phyloP scores from a whole-genome alignment of 768 basidiomycete species.

The Agrocybe pediades region DNA sequence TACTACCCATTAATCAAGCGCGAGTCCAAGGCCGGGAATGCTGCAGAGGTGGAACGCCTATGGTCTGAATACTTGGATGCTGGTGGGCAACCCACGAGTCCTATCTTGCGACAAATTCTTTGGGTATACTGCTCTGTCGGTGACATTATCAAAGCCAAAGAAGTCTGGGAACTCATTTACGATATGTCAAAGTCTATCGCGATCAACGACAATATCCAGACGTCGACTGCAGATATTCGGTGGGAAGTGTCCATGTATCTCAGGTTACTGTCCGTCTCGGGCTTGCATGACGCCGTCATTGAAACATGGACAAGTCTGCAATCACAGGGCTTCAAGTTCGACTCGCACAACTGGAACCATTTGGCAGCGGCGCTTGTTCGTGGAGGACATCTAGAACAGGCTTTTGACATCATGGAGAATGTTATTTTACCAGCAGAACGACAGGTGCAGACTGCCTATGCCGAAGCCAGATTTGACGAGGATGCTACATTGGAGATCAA shows the following conservation, averaged over 20 bases:
- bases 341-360: conserved; percentile 92
- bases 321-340: conserved; percentile 70
- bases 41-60: conserved; percentile 58
- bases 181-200: conserved; percentile 44
- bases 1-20: conserved; percentile 62
- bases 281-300: conserved; percentile 62
- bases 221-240: conserved; percentile 15
- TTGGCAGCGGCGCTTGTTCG: conserved; percentile 74
- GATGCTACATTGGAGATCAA: conserved; percentile 6
- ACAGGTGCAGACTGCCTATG: conserved; percentile 3
- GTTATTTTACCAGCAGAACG: conserved; percentile 63
- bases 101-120: conserved; percentile 64
- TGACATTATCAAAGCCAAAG: conserved; percentile 53
- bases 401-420: conserved; percentile 79
- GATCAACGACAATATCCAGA: neutral
- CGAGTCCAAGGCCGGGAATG: conserved; percentile 43
- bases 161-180: conserved; percentile 72
- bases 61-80: conserved; percentile 51
- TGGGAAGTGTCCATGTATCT: conserved; percentile 80
- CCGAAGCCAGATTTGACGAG: neutral
- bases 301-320: conserved; percentile 68
- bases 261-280: conserved; percentile 67
- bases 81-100: conserved; percentile 61
- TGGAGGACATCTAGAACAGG: conserved; percentile 80
- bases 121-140: conserved; percentile 67